Base-by-base conservation (phyloP, 345 rosid genomes). In the Cardamine resedifolia region DNA sequence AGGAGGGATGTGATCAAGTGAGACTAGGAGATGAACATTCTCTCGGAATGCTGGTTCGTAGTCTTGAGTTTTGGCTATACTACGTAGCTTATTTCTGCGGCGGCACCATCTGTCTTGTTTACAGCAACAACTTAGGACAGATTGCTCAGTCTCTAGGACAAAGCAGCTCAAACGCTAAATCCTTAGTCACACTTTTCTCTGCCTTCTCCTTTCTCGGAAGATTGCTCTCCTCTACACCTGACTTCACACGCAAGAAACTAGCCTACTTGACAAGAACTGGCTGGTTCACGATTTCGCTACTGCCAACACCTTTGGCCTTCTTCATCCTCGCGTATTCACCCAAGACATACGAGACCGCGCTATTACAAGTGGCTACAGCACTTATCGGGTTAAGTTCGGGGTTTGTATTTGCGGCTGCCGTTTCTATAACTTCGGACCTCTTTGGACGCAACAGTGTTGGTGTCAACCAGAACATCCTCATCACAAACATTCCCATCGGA, bases 81-180 rank as follows among this genome's bases (percentile, higher is more conserved):
- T 90, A 83, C 61, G 1, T 76, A 47, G 84, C 95, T 4, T 92
- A 92, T 66, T 85, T 88, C 60, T 92, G 90, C 39, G 90, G 95
- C 6, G 96, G 87, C 14, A 90, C 96, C 3, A 79, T 90, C 10
- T 96, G 95, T 44, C 79, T 92, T 64, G 95, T 85, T 19, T 92
- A 92, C 68, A 92, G 95, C 82, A 92, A 88, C 59, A 90, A 90
- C 75, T 71, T 92, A 7, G 98, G 98, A 33, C 98, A 92, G 80
- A 87, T 92, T 27, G 79, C 92, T 5, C 77, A 92, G 69, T 90
- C 98, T 10, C 84, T 85, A 6, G 87, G 95, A 49, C 71, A 70
- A 21, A 76, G 73, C 69, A 52, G 55, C 45, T 36, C 80, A 0
- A 18, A 77, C 27, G 79, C 85, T 12, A 78, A 68, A 63, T 78